Percentiles rank a stretch among this genome's conserved stretches.
phyloP scores from a whole-genome alignment of 139 green algal genomes.

The Mesostigma viride region DNA sequence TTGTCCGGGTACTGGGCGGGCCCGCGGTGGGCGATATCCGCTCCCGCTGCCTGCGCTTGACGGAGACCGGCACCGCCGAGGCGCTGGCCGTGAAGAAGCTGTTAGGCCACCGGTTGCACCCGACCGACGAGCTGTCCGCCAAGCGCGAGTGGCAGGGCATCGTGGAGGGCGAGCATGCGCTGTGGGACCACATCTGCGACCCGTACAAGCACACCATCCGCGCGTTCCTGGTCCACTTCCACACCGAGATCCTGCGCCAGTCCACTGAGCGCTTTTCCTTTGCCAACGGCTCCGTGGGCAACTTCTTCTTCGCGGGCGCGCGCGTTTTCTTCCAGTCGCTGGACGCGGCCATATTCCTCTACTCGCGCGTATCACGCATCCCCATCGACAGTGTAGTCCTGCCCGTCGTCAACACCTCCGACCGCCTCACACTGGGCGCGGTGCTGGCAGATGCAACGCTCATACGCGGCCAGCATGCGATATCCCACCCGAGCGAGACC shows the following conservation, averaged over 20 bases:
- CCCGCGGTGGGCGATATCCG: constrained; percentile 95
- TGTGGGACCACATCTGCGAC: constrained; percentile 84
- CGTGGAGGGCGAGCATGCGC: constrained; percentile 76
- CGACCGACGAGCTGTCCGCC: constrained; percentile 24
- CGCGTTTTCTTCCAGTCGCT: constrained; percentile 91
- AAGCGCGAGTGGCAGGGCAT: constrained; percentile 57
- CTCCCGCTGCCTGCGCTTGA: constrained; percentile 82
- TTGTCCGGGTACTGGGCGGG: constrained; percentile 87
- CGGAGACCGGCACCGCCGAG: constrained; percentile 75
- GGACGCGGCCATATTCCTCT: constrained; percentile 95
- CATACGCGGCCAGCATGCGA: constrained; percentile 87
- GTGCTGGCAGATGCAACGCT: constrained; percentile 77
- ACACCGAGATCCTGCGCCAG: constrained; percentile 56
- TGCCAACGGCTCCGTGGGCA: constrained; percentile 77
- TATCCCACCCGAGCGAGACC: too few species aligned
- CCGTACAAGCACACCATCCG: constrained; percentile 98
- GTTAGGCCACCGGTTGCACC: constrained; percentile 74
- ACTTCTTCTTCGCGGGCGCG: constrained; percentile 98
- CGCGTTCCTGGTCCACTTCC: constrained; percentile 93
- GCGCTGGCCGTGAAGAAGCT: constrained; percentile 66
- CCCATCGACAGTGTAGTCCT: constrained; percentile 62
- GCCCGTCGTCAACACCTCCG: constrained; percentile 84
- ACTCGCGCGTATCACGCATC: constrained; percentile 63
- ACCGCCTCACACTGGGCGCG: constrained; percentile 84
- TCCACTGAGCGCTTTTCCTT: constrained; percentile 78